Percentiles rank a stretch among this genome's conserved stretches.
phyloP scores from a whole-genome alignment of 352 stramenopile species.

The Lagenidium sp. region DNA sequence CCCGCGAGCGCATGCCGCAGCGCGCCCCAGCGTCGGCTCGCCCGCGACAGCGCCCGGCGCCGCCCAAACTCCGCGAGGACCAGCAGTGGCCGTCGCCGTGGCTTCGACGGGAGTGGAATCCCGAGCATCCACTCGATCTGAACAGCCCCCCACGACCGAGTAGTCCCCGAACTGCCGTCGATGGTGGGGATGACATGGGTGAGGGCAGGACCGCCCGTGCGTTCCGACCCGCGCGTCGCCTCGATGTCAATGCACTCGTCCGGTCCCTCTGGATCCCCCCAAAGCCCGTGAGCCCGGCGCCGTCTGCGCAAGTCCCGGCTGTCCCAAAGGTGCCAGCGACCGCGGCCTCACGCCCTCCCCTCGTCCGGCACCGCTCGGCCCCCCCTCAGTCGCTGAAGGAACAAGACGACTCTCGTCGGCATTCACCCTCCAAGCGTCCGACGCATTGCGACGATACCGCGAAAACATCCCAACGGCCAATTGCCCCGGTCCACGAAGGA shows the following conservation, averaged over 20 bases:
- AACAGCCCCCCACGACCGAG: constrained; percentile 8
- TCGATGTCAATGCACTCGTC: constrained; percentile 17
- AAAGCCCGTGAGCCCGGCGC: too few species aligned
- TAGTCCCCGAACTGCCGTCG: not conserved
- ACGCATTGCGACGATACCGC: too few species aligned
- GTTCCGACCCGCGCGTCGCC: constrained; percentile 10
- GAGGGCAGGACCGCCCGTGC: constrained; percentile 1
- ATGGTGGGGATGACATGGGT: not conserved
- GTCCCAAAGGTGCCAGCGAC: too few species aligned
- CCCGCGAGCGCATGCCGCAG: not conserved
- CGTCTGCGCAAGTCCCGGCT: too few species aligned
- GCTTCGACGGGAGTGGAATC: constrained; percentile 10
- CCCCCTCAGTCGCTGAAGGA: too few species aligned
- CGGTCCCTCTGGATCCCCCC: constrained; percentile 13
- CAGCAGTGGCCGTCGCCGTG: constrained; percentile 14
- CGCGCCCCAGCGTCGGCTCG: not conserved
- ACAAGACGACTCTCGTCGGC: too few species aligned
- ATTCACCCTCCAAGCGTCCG: too few species aligned
- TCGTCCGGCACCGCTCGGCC: too few species aligned
- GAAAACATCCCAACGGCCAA: too few species aligned
- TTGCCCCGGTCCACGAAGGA: too few species aligned
- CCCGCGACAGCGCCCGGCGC: not conserved
- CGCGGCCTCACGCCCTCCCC: too few species aligned
- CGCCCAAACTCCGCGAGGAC: constrained; percentile 1
- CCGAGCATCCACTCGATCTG: constrained; percentile 13